Conservation (phyloP, 2,329 filamentous ascomycete species). For the Ambrosiella beaveri region DNA sequence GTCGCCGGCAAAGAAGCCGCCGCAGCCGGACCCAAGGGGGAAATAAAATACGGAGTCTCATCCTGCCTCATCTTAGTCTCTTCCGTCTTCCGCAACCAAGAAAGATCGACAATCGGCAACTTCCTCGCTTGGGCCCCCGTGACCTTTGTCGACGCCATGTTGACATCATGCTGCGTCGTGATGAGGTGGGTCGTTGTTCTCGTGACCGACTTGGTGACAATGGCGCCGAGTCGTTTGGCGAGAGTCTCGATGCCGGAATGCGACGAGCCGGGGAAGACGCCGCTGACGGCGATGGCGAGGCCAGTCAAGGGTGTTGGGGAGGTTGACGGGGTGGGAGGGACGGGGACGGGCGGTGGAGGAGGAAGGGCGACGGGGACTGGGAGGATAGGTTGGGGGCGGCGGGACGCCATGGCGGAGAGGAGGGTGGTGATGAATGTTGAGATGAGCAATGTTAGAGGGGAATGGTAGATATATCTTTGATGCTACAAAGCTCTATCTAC, state of each 20-base stretch:
- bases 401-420: neutral
- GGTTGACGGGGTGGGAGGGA: constrained; percentile 14
- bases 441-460: neutral
- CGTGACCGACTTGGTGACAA: constrained; percentile 29
- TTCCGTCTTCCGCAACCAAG: constrained; percentile 34
- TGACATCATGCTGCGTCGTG: constrained; percentile 34
- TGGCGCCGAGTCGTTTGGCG: constrained; percentile 32
- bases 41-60: neutral
- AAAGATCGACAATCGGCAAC: constrained; percentile 37
- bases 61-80: constrained; percentile 14
- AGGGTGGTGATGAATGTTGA: neutral
- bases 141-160: constrained; percentile 33
- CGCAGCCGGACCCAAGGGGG: neutral
- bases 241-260: constrained; percentile 32
- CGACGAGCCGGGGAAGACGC: constrained; percentile 36
- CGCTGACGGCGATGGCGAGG: constrained; percentile 38
- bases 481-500: neutral
- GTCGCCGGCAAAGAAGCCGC: neutral
- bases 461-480: neutral
- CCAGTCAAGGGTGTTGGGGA: constrained; percentile 16
- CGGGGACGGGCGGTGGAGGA: neutral
- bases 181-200: constrained; percentile 38
- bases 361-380: neutral
- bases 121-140: constrained; percentile 27
- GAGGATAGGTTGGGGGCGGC: neutral